Conservation (phyloP, 345 rosid genomes). For the Lumnitzera littorea region DNA sequence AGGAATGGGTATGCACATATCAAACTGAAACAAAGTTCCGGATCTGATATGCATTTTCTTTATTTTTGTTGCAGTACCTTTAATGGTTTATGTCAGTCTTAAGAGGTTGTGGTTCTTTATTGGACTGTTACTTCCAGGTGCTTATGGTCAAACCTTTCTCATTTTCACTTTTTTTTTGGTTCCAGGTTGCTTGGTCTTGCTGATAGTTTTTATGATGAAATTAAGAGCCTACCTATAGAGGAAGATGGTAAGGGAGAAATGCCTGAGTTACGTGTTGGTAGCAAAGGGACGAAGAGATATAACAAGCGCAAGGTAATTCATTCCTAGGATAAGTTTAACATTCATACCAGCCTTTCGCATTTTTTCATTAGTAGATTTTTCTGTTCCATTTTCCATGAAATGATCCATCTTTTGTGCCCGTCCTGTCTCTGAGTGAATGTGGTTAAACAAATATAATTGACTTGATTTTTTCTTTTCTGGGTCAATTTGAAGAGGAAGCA, state of each 20-base stretch:
- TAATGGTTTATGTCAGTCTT: neutral
- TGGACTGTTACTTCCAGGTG: too few relatives aligned
- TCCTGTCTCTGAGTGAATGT: too few relatives aligned
- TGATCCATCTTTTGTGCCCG: neutral
- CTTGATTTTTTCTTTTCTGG: conserved; percentile 1
- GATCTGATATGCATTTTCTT: neutral
- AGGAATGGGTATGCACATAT: conserved; percentile 59
- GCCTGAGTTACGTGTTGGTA: conserved; percentile 15
- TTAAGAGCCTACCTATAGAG: conserved; percentile 50
- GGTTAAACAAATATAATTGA: neutral
- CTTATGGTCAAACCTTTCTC: too few relatives aligned
- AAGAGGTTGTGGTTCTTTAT: conserved; percentile 5
- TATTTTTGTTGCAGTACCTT: conserved; percentile 2
- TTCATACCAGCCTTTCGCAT: neutral
- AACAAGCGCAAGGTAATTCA: conserved; percentile 61
- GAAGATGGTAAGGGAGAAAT: conserved; percentile 27
- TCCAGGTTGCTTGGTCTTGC: conserved; percentile 67
- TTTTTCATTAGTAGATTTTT: neutral
- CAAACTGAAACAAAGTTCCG: conserved; percentile 1
- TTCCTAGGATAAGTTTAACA: too few relatives aligned
- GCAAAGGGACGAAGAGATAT: conserved; percentile 30
- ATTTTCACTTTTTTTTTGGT: conserved; percentile 13
- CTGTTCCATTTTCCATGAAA: neutral
- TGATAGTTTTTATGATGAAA: conserved; percentile 61
- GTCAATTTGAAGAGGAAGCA: conserved; percentile 17